Evolutionary conservation across 805 yeast species (phyloP), one percentile per base, ranked within the genome.

Genomic region (Suhomyces prunicola): DNA sequence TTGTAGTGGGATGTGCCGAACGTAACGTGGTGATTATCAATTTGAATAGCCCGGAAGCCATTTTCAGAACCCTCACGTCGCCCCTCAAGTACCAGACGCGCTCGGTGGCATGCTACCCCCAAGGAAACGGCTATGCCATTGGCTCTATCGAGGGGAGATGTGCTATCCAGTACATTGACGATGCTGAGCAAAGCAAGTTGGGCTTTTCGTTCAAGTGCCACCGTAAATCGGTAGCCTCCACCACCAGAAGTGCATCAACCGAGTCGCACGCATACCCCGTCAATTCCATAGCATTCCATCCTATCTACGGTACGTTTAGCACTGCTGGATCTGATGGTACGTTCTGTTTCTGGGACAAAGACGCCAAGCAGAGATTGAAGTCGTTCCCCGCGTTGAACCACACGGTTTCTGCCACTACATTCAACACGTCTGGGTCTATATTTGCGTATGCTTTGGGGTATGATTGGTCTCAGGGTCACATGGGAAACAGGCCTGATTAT

Each of bases 251-350:
- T 5, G 39, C 49, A 6, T 53, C 65, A 4, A 49, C 55, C 44
- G 92, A 87, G 63, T 80, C 85, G 22, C 80, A 81, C 44, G 86
- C 93, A 31, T 93, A 86, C 66, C 73, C 97, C 1, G 85, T 94
- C 44, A 90, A 91, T 68, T 78, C 88, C 48, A 86, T 94, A 47
- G 76, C 82, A 6, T 90, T 92, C 77, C 97, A 94, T 66, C 98
- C 98, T 4, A 74, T 82, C 12, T 85, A 86, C 69, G 97, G 97
- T 44, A 91, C 98, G 1, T 87, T 94, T 70, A 85, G 86, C 48
- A 94, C 99, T 5, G 94, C 96, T 1, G 98, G 99, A 10, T 81
- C 94, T 23, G 99, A 94, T 70, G 99, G 99, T 22, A 79, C 92
- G 12, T 87, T 92, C 74, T 86, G 91, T 62, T 87, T 90, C 74